phyloP scores from a whole-genome alignment of 2,329 filamentous ascomycete species.

The Talaromyces sp. region DNA sequence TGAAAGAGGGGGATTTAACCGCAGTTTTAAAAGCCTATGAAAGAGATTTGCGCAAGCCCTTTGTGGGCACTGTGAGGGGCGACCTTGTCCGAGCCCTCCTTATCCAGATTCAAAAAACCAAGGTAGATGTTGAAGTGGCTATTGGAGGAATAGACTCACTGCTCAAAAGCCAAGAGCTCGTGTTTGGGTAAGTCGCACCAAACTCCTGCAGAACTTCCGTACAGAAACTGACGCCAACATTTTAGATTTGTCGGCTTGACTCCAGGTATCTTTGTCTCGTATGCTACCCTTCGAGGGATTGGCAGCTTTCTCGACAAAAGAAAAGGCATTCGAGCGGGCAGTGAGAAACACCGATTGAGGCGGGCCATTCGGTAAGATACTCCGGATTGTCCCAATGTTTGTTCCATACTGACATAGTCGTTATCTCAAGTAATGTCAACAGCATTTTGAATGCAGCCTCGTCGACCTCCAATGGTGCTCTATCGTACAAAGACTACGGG shows the following conservation, averaged over 20 bases:
- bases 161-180: constrained; percentile 90
- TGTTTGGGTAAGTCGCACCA: constrained; percentile 59
- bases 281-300: constrained; percentile 68
- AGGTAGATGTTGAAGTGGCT: constrained; percentile 94
- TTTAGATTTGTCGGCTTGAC: constrained; percentile 82
- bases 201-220: not conserved
- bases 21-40: constrained; percentile 89
- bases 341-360: constrained; percentile 63
- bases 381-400: not conserved
- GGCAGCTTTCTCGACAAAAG: constrained; percentile 63
- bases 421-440: constrained; percentile 64
- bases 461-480: constrained; percentile 65
- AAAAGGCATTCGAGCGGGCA: constrained; percentile 59
- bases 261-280: constrained; percentile 81
- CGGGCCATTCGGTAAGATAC: constrained; percentile 61
- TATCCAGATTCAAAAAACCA: constrained; percentile 97
- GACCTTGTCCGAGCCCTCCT: constrained; percentile 85
- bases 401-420: not conserved
- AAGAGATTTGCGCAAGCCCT: constrained; percentile 73
- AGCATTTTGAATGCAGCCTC: constrained; percentile 65
- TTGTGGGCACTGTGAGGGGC: constrained; percentile 75
- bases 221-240: constrained; percentile 10
- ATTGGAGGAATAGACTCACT: constrained; percentile 93
- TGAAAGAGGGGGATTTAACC: constrained; percentile 87
- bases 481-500: constrained; percentile 90